Base-by-base conservation (phyloP, 805 yeast species). In the Candida ulmi region DNA sequence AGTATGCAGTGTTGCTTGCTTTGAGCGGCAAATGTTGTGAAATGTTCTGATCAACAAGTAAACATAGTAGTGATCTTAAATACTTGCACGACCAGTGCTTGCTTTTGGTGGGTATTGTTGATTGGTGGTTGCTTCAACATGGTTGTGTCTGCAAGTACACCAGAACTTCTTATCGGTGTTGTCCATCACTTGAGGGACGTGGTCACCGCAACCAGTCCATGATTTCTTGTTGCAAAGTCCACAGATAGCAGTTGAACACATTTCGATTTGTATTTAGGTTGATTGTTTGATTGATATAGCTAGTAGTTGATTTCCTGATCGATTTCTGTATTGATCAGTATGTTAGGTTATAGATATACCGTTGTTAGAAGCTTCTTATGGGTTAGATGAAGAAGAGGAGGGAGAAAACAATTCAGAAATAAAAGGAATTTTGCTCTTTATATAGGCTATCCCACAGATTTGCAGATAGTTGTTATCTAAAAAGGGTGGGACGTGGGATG, bases 171-270 rank as follows among this genome's bases (percentile, higher is more conserved):
- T 64, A 24, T 71, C 72, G 17, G 79, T 72, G 40, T 52, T 47
- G 38, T 68, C 70, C 83, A 78, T 76, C n/a, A 78, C 78, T 13
- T 56, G 46, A n/a, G 69, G 45, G 31, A 76, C 61, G 49, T 78
- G 82, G n/a, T 58, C 33, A 23, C 82, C 81, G 48, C 80, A 74
- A n/a, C 83, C 83, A 31, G 79, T 69, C 84, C 84, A 78, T 12
- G 80, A 67, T 48, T 76, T 76, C 52, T 71, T 71, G 45, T 74
- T 53, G 52, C 58, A 51, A 12, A 53, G 46, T 28, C 50, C 56
- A 38, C 56, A 51, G 38, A 53, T 48, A 16, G 55, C 41, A 30
- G 58, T 51, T 33, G 43, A 45, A 37, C 56, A 53, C 58, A 51
- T 52, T 35, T 17, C 35, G 17, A n/a, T n/a, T n/a, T n/a, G n/a